Conservation (phyloP, 148 eudicot species). For the Amaranthus palmeri region DNA sequence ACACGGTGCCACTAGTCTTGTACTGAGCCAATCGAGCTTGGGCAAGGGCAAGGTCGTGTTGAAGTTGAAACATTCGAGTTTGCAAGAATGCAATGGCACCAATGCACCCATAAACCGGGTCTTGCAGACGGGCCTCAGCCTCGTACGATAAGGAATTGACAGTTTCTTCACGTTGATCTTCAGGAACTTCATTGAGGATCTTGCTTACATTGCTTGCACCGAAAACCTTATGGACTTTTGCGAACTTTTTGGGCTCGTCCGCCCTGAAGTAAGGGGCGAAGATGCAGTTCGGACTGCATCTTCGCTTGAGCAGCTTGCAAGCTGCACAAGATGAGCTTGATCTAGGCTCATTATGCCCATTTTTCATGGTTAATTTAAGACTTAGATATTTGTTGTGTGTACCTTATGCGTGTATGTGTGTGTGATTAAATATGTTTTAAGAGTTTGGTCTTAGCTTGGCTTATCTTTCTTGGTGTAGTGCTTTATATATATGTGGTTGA, state of each 20-base stretch:
- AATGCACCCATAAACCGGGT: constrained; percentile 86
- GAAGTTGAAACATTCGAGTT: constrained; percentile 48
- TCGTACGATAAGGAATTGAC: constrained; percentile 67
- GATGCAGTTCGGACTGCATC: constrained; percentile 56
- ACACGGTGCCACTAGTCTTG: constrained; percentile 4
- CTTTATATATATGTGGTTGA: not conserved
- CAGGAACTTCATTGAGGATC: constrained; percentile 59
- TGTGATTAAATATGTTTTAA: not conserved
- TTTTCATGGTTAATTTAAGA: constrained; percentile 17
- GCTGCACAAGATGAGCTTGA: constrained; percentile 87
- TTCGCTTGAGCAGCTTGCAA: constrained; percentile 72
- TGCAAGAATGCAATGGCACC: constrained; percentile 67
- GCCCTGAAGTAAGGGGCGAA: constrained; percentile 79
- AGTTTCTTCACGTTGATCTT: constrained; percentile 61
- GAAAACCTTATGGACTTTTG: constrained; percentile 82
- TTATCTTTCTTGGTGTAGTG: constrained; percentile 4
- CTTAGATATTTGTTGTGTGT: not conserved
- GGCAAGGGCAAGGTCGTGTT: constrained; percentile 57
- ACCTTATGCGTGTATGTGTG: not conserved
- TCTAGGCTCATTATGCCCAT: constrained; percentile 45
- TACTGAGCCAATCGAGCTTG: constrained; percentile 48
- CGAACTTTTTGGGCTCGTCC: constrained; percentile 69
- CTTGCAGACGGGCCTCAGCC: constrained; percentile 74
- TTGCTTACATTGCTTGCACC: constrained; percentile 89
- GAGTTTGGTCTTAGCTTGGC: not conserved